Evolutionary conservation across 164 flowering plant species (phyloP), one percentile per base, ranked within the genome.

Genomic region (Sextonia rubra): DNA sequence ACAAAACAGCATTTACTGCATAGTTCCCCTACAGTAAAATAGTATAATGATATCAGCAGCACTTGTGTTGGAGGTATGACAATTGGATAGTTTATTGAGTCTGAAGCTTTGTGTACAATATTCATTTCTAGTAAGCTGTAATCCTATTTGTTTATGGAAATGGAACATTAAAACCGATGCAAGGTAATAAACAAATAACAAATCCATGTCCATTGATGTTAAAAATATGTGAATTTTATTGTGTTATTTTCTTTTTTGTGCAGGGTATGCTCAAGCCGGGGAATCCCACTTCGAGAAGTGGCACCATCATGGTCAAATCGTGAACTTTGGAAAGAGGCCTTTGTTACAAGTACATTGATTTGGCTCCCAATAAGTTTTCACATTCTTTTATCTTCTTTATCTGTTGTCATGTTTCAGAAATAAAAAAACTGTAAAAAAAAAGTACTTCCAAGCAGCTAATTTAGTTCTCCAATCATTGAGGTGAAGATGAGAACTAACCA

Each of bases 281-380:
- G 91, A 75, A 92, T 91, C 62, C 85, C 97, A 69, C 11, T 91
- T 72, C 80, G 82, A 77, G 97, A 94, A 85, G 88, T 82, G 71
- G 87, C 96, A 24, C 96, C 98, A 22, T 84, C 87, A 29, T 94
- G 96, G 97, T 86, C 89, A 63, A 61, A 83, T 64, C 82, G 78
- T 60, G 80, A 86, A 18, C 70, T 64, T n/a, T 91, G 98, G 98
- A 79, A 82, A 71, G 98, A 91, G 79, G 97, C 98, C 65, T 94
- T 94, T 69, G 78, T 88, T 73, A 90, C 97, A 75, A 94, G 97
- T 94, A 86, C 82, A 26, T 74, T 49, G 70, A 37, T 29, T 52
- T 22, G 29, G 25, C 22, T 22, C 20, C 69, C 20, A 11, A 26
- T 26, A 15, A 14, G 4, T 52, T 52, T 52, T 18, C 58, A 52